Evolutionary conservation across 805 yeast genomes (phyloP).

Genomic region (Hanseniaspora guilliermondii): DNA sequence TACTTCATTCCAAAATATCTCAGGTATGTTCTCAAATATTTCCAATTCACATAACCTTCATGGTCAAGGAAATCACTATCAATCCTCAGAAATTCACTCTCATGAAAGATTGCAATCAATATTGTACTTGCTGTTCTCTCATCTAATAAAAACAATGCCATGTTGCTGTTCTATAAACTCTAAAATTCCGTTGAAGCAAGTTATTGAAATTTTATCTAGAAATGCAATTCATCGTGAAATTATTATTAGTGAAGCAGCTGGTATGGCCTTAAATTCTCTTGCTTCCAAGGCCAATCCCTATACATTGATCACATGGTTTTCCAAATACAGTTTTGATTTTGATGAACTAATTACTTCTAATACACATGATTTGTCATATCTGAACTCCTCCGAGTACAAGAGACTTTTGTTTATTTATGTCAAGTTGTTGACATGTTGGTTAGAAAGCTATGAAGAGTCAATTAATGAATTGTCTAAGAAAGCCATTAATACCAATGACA

Average conservation of each 20-base stretch:
- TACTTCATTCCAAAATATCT: conserved; percentile 27
- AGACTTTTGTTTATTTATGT: conserved; percentile 56
- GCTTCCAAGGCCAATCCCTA: conserved; percentile 62
- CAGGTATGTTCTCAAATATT: conserved; percentile 17
- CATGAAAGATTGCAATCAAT: conserved; percentile 18
- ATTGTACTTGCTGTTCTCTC: conserved; percentile 40
- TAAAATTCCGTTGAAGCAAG: conserved; percentile 44
- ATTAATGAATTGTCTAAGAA: conserved; percentile 24
- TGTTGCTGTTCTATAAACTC: conserved; percentile 42
- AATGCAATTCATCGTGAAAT: conserved; percentile 59
- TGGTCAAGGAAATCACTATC: conserved; percentile 31
- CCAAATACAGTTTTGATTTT: conserved; percentile 66
- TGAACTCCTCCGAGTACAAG: conserved; percentile 51
- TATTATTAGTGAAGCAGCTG: conserved; percentile 51
- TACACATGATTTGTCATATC: conserved; percentile 42
- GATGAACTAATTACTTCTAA: conserved; percentile 50
- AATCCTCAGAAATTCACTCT: conserved; percentile 20
- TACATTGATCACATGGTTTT: conserved; percentile 57
- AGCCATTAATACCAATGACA: conserved; percentile 11
- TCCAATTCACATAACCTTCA: conserved; percentile 15
- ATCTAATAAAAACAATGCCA: conserved; percentile 59
- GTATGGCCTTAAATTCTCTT: conserved; percentile 48
- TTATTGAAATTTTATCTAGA: conserved; percentile 64
- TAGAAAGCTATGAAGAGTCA: conserved; percentile 43
- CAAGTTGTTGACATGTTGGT: conserved; percentile 73